Conservation (phyloP, 2,329 filamentous ascomycete species). For the Aureobasidium leucospermi region DNA sequence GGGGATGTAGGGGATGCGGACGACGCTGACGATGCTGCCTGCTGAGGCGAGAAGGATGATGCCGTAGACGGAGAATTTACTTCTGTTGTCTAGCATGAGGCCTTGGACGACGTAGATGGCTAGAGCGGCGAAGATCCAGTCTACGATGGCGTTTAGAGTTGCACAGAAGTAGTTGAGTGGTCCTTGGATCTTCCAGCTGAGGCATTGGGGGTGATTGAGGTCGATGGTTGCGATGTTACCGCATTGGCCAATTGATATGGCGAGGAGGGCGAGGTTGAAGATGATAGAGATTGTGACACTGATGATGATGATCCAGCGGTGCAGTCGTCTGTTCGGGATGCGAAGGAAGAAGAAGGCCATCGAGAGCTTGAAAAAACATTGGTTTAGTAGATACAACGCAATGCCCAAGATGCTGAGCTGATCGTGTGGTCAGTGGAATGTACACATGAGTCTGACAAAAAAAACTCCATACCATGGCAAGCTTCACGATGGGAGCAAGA, state of each 20-base stretch:
- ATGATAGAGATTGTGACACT: slow-evolving; percentile 7
- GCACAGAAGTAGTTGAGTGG: slow-evolving; percentile 15
- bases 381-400: slow-evolving; percentile 12
- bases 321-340: neutral
- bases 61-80: slow-evolving; percentile 3
- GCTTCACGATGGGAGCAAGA: neutral
- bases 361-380: slow-evolving; percentile 15
- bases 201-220: neutral
- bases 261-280: slow-evolving; percentile 13
- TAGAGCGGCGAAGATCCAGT: slow-evolving; percentile 14
- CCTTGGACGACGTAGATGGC: slow-evolving; percentile 12
- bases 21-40: slow-evolving; percentile 11
- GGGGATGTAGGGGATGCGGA: slow-evolving; percentile 14
- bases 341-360: slow-evolving; percentile 16
- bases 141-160: slow-evolving; percentile 10
- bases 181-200: slow-evolving; percentile 11
- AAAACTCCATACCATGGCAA: neutral
- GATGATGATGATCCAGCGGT: slow-evolving; percentile 10
- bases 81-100: neutral
- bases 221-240: slow-evolving; percentile 8
- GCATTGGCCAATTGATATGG: slow-evolving; percentile 15
- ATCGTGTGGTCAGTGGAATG: neutral
- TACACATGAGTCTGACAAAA: no score
- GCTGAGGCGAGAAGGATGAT: slow-evolving; percentile 8
- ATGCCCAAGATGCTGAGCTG: slow-evolving; percentile 8